Conservation (phyloP, 1,284 basidiomycete genomes). For the Paramarasmius palmivorus region DNA sequence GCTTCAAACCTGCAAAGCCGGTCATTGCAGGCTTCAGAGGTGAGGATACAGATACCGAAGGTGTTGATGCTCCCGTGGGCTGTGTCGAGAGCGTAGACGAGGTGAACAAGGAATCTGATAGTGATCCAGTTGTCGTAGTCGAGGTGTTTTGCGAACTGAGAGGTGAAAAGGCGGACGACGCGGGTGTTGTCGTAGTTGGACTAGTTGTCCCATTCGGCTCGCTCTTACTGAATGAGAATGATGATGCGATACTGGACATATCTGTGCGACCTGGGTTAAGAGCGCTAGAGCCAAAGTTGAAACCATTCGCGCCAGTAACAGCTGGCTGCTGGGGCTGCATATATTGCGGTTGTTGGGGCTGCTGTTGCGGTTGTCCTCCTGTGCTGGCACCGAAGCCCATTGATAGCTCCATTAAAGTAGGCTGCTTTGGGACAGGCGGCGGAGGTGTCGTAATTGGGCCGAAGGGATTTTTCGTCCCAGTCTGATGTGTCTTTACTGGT, state of each 20-base stretch:
- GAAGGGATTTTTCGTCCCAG: conserved; percentile 95
- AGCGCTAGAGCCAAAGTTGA: conserved; percentile 39
- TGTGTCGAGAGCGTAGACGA: conserved; percentile 51
- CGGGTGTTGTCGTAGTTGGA: conserved; percentile 4
- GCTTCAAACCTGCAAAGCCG: conserved; percentile 80
- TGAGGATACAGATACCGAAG: conserved; percentile 23
- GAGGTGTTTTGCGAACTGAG: conserved; percentile 38
- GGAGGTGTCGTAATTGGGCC: conserved; percentile 71
- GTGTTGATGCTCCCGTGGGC: conserved; percentile 40
- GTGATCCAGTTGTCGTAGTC: conserved; percentile 40
- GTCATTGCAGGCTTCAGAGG: conserved; percentile 76
- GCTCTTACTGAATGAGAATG: conserved; percentile 52
- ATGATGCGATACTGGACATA: conserved; percentile 70
- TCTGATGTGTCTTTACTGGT: conserved; percentile 85
- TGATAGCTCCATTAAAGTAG: conserved; percentile 81
- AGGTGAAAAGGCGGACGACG: conserved; percentile 19
- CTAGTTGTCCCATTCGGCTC: conserved; percentile 25
- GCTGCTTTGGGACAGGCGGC: conserved; percentile 73
- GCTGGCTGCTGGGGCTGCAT: conserved; percentile 30
- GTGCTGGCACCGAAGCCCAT: conserved; percentile 39
- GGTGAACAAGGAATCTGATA: conserved; percentile 48
- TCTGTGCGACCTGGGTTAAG: conserved; percentile 45
- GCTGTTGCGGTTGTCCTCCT: conserved; percentile 11
- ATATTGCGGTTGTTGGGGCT: conserved; percentile 21
- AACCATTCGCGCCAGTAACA: conserved; percentile 26